Evolutionary conservation across 164 flowering plant species (phyloP).

Genomic region (Chimonanthus salicifolius): DNA sequence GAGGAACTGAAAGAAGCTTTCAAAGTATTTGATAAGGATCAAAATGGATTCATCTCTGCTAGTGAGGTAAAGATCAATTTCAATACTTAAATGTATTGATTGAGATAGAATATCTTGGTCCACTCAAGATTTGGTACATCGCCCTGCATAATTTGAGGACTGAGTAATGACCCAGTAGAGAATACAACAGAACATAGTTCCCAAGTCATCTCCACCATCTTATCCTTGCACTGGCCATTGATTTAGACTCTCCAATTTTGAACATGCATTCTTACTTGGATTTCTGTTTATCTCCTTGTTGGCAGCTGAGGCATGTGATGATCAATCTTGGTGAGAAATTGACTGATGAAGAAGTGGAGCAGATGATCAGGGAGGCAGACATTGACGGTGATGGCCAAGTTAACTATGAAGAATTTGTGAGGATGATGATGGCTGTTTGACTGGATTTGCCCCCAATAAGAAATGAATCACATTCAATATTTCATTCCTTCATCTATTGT

Average conservation of each 20-base stretch:
- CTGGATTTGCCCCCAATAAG: background rate
- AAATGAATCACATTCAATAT: background rate
- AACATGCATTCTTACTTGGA: too few relatives aligned
- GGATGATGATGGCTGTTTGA: constrained; percentile 54
- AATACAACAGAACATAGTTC: background rate
- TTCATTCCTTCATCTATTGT: background rate
- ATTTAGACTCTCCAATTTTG: background rate
- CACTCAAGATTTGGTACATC: background rate
- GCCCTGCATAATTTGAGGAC: background rate
- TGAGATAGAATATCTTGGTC: background rate
- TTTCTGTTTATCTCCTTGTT: background rate
- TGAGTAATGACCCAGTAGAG: background rate
- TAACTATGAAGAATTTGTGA: constrained; percentile 63
- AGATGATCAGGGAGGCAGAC: constrained; percentile 81
- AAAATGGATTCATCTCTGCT: constrained; percentile 71
- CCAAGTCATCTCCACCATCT: background rate
- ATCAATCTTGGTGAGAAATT: constrained; percentile 64
- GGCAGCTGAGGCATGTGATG: constrained; percentile 71
- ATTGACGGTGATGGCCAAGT: constrained; percentile 78
- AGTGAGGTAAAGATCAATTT: constrained; percentile 43
- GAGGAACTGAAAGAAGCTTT: constrained; percentile 79
- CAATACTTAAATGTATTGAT: background rate
- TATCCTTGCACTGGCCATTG: too few relatives aligned
- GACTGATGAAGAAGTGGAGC: constrained; percentile 67
- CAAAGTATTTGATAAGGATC: constrained; percentile 80